Base-by-base conservation (phyloP, 1,284 basidiomycete species). In the Pholiota adiposa region DNA sequence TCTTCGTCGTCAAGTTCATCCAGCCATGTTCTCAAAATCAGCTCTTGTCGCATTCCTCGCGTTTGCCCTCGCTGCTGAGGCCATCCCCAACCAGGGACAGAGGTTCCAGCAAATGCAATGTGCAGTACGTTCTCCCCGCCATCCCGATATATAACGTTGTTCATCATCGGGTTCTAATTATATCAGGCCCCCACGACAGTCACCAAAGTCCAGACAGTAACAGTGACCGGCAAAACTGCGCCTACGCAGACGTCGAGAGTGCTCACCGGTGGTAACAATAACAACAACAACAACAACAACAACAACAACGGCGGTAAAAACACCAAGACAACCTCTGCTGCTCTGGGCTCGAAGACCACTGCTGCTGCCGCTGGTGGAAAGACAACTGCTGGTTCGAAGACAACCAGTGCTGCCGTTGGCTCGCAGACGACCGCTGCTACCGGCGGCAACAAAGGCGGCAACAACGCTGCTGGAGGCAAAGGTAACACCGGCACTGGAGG, bases 1-100 rank as follows among this genome's bases (percentile, higher is more conserved):
- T 41, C 49, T 40, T 56, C 51, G 50, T 41, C 46, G 40, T 29
- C 40, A 23, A 41, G 38, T 65, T 59, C 49, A 56, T 53, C 29
- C 43, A 46, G 43, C 54, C 38, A 69, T 69, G 66, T 63, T 67
- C 52, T 56, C 68, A 19, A 64, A 51, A 33, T 60, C 62, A 18
- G 43, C 61, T 33, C 56, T 62, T 43, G 33, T 68, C 43, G 62
- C 60, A 51, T 56, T 67, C 51, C 48, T 68, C 23, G 58, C 66
- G 40, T 48, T 69, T 38, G 44, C 63, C 25, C 38, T 66, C 33
- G 61, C 62, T 25, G 60, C 56, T 33, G 52, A 68, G 38, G 68
- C 63, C 18, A 18, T 59, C 31, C 61, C 67, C 53, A 57, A 55
- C 29, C 43, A 16, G 23, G 36, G 48, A 23, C 21, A 50, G 9